Evolutionary conservation across 2,329 filamentous ascomycete genomes (phyloP).

Genomic region (Fusarium papillatum): DNA sequence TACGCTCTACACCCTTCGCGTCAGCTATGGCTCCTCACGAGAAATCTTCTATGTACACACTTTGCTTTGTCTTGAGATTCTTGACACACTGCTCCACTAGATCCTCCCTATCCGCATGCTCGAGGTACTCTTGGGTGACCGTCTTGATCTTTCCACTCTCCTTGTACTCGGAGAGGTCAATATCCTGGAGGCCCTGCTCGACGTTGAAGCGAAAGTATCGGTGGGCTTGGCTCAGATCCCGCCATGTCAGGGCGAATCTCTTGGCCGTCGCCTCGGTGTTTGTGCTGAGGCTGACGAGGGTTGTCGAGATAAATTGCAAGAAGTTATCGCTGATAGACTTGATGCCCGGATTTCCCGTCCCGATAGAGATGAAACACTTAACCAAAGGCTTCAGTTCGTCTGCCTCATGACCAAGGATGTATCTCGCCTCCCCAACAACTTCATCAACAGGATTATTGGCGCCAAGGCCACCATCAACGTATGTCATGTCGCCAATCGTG

Average conservation of each 20-base stretch:
- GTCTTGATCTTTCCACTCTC: neutral
- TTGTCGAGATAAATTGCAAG: neutral
- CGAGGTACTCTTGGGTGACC: neutral
- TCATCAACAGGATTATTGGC: neutral
- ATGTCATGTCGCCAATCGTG: neutral
- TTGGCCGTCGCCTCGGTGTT: neutral
- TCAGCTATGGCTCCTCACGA: neutral
- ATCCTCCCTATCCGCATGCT: neutral
- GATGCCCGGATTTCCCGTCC: neutral
- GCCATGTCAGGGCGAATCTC: neutral
- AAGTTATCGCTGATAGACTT: neutral
- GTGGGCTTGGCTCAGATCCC: neutral
- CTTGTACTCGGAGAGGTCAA: neutral
- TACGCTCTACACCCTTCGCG: neutral
- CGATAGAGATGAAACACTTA: neutral
- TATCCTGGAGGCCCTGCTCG: neutral
- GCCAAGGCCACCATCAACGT: neutral
- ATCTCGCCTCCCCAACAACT: neutral
- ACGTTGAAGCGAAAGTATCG: neutral
- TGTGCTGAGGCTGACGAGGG: neutral
- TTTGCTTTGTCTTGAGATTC: neutral
- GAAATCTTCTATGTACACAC: neutral
- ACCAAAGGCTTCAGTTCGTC: neutral
- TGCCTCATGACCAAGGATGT: neutral
- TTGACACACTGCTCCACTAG: neutral